Evolutionary conservation across 169 alveolate genomes (phyloP), one percentile per base, ranked within the genome.

Genomic region (Plasmodium vivax): DNA sequence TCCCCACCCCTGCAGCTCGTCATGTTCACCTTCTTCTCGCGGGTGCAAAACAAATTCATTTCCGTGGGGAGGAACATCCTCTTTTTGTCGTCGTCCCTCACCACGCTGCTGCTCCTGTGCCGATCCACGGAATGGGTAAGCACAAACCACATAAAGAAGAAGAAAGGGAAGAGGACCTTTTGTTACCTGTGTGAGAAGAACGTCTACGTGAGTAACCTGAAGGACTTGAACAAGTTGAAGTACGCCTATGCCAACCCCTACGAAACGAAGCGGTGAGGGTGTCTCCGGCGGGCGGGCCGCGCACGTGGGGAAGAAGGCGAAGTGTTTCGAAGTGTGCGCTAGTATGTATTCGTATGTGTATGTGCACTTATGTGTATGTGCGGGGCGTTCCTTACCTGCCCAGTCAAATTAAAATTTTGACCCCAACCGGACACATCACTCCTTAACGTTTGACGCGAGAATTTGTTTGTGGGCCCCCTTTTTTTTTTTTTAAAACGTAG

Each of bases 51-150:
- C 27, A 79, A 88, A 32, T 88, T 88, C 54, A 79, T 88, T 16
- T 77, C 90, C 10, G 94, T 88, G 23, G 94, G 94, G 6, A 27
- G 94, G 47, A 88, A 88, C 68, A 88, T 88, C 43, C 83, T 88
- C 43, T 88, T 88, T 88, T 88, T 88, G 23, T 80, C 94, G 9
- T 88, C 94, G 32, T 88, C 94, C 45, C 83, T 88, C 34, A 88
- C 94, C 12, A 80, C 90, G 19, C 62, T 88, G 19, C 23, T 88
- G 34, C 83, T 88, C 2, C 47, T 88, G 32, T 88, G 94, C 30
- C 41, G 94, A 80, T 88, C 94, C 1, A 88, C 91, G 9, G 94
- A 88, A 80, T 88, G 94, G 94, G 94, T 88, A 58, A 77, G 94
- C 34, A 88, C 94, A n/a, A 54, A 88, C 82, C 94, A 88, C 71